A percentile compares a stretch with the other conserved stretches of the same genome.
These are phyloP conservation scores for Oropetium thomaeum DNA, from an alignment of 176 grass and related monocot species.

Conservation along the genomic window DNA sequence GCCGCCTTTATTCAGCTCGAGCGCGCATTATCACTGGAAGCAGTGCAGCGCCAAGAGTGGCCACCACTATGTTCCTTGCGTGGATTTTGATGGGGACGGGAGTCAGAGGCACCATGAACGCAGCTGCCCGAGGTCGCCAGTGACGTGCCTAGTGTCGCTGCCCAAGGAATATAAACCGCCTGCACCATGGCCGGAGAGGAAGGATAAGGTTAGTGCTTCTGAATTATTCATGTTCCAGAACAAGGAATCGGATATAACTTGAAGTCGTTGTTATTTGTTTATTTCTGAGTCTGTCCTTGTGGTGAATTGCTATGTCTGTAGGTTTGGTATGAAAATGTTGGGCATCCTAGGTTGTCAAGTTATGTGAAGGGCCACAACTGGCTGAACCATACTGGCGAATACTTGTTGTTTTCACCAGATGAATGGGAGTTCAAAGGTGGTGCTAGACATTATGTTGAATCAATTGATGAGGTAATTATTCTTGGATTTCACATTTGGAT, in stretches of 20 bases:
- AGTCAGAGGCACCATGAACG: slow-evolving; percentile 74
- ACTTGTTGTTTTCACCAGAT: slow-evolving; percentile 60
- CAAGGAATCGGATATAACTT: neutral
- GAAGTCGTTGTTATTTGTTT: neutral
- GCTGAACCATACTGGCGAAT: slow-evolving; percentile 60
- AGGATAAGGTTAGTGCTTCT: slow-evolving; percentile 51
- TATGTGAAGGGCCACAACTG: slow-evolving; percentile 68
- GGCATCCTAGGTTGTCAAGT: slow-evolving; percentile 66
- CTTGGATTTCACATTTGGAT: slow-evolving; percentile 10
- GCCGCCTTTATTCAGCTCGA: slow-evolving; percentile 66
- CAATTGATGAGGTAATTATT: slow-evolving; percentile 75
- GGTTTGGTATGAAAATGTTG: slow-evolving; percentile 80
- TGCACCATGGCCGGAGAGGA: slow-evolving; percentile 71
- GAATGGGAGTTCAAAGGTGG: slow-evolving; percentile 84
- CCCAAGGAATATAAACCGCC: slow-evolving; percentile 77
- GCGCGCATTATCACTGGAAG: slow-evolving; percentile 76
- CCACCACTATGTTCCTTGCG: slow-evolving; percentile 69
- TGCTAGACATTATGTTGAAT: slow-evolving; percentile 62
- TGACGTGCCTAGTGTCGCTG: slow-evolving; percentile 72
- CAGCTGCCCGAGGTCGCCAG: slow-evolving; percentile 68
- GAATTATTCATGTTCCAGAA: neutral
- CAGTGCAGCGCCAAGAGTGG: slow-evolving; percentile 69
- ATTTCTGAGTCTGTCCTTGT: slow-evolving; percentile 7
- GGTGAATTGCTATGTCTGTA: slow-evolving; percentile 34
- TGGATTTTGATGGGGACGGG: slow-evolving; percentile 79